phyloP scores from a whole-genome alignment of 148 eudicot genomes.

The Fagopyrum homotropicum region DNA sequence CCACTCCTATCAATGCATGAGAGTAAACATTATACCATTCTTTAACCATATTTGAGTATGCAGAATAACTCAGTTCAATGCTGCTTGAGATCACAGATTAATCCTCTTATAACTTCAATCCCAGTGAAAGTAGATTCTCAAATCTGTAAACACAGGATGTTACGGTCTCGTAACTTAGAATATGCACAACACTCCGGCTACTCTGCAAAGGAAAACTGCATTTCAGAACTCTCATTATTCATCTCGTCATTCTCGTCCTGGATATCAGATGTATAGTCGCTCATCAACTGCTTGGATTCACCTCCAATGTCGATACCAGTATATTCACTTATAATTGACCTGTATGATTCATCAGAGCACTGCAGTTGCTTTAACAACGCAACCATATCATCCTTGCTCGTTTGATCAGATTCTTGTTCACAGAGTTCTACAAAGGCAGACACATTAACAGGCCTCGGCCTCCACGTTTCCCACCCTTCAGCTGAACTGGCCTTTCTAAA shows the following conservation, averaged over 20 bases:
- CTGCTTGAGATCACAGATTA: not conserved
- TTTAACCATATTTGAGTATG: not conserved
- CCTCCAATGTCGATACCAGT: slow-evolving; percentile 2
- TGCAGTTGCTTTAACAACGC: slow-evolving; percentile 48
- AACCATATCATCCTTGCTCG: slow-evolving; percentile 45
- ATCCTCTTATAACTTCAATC: not conserved
- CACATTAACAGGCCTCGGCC: slow-evolving; percentile 44
- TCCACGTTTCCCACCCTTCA: slow-evolving; percentile 47
- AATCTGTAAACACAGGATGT: not conserved
- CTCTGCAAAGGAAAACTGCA: slow-evolving; percentile 19
- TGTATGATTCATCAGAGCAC: slow-evolving; percentile 46
- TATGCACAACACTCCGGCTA: not conserved
- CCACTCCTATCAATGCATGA: no score
- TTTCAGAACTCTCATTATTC: slow-evolving; percentile 31
- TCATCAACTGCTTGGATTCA: slow-evolving; percentile 5
- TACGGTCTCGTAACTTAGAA: not conserved
- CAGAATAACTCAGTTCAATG: not conserved
- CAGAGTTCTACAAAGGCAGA: slow-evolving; percentile 41
- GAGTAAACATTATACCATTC: not conserved
- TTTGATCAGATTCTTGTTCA: slow-evolving; percentile 38
- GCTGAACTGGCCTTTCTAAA: slow-evolving; percentile 44
- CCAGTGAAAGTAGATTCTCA: not conserved
- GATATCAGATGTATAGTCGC: slow-evolving; percentile 15
- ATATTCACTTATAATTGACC: slow-evolving; percentile 21
- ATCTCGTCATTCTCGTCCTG: slow-evolving; percentile 26